Base-by-base conservation (phyloP, 2,329 filamentous ascomycete genomes). In the Fusarium multiceps region DNA sequence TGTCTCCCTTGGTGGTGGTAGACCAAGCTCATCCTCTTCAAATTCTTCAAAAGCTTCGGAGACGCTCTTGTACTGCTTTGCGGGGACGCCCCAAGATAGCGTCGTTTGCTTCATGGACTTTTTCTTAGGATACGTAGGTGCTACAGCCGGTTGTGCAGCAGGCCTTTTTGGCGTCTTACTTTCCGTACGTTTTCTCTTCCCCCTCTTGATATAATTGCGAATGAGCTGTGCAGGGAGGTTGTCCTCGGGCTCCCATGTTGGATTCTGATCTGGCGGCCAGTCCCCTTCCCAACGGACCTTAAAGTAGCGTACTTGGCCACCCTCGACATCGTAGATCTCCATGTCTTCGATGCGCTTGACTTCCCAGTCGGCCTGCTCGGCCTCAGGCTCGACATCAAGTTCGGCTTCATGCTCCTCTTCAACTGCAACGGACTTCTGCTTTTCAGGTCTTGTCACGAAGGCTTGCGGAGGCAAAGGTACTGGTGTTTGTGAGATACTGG, bases 231-330 rank as follows among this genome's bases (percentile, higher is more conserved):
- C 59, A 0, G 84, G 76, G 4, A 89, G 81, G 55, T 88, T 87
- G 6, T 81, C 81, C 66, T 84, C 82, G 0, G 86, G 87, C 71
- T 89, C 87, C 87, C 87, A 89, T 0, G 86, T 85, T 0, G 86
- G 85, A 57, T 89, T 88, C 72, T 88, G 82, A 11, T 83, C 84
- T 0, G 81, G 76, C 0, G 87, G 85, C 87, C 87, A 89, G 61
- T 87, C 76, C 10, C 87, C 87, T 46, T 82, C 83, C 87, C 87
- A 89, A 9, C 83, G 82, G 2, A 89, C 86, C 30, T 83, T 79
- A 74, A 86, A 89, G 60, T 81, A 82, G 6, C 83, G 82, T 3
- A 82, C 77, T 0, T 72, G 49, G 11, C 76, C 76, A 7, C 80
- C 80, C 14, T 80, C 77, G 2, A 81, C 78, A 6, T 83, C 75